Evolutionary conservation across 169 alveolate species (phyloP), one percentile per base, ranked within the genome.

Genomic region (Haemoproteus tartakovskyi): DNA sequence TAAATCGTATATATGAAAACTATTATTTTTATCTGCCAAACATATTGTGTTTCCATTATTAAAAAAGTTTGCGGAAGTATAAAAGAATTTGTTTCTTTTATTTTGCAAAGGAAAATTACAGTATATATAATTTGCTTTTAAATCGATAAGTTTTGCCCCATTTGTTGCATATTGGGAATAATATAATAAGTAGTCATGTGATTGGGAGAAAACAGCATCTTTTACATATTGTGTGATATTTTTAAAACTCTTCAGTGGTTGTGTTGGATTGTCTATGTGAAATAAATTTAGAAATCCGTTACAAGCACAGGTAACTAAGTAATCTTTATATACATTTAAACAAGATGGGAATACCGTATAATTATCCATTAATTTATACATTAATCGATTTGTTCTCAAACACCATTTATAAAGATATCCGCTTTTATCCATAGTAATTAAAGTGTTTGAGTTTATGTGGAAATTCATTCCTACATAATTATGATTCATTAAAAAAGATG

Each of bases 361-460:
- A 45, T 74, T 74, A 46, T 74, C 84, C 26, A 74, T 40, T 29
- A 74, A 14, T 40, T 50, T 56, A 26, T 33, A 16, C 12, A 56
- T 46, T 47, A 74, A 45, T 46, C 59, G 43, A 57, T 74, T 74
- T 36, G 70, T 74, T 22, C 59, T 74, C 41, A 74, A 45, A 57
- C 84, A 74, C 84, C 84, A 74, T 29, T 74, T 74, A 38, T 74
- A 74, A 43, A 74, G 4, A 56, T 74, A 56, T 1, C 84, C 84
- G 2, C 47, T 74, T 24, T 40, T 57, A 61, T 74, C 84, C 33
- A 74, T 51, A 24, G 70, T 61, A 57, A 45, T 57, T n/a, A 74
- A 18, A 18, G 59, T 74, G 40, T 74, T 74, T 22, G 74, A 45
- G 43, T 45, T 74, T 38, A 57, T 12, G 40, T 74, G 78, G 40